These are phyloP conservation scores for Gossypium raimondii DNA, from an alignment of 345 rosid genomes.

Conservation along the genomic window DNA sequence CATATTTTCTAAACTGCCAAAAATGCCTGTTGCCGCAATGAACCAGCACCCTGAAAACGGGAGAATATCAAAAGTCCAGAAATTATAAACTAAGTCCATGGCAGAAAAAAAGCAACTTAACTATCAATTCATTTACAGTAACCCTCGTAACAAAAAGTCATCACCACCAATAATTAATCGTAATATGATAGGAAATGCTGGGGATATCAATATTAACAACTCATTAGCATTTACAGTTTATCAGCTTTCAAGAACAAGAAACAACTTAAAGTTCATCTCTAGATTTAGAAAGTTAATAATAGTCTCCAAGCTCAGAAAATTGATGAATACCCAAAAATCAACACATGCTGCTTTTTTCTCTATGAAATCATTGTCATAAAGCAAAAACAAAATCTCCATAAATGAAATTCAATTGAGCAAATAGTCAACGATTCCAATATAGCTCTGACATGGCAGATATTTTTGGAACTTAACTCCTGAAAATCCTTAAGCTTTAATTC, in stretches of 20 bases:
- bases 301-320: not conserved
- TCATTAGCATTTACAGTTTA: too few species aligned
- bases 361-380: not conserved
- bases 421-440: not conserved
- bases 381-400: not conserved
- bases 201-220: too few species aligned
- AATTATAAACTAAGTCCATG: not conserved
- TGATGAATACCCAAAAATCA: not conserved
- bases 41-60: slow-evolving; percentile 14
- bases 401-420: not conserved
- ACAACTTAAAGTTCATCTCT: not conserved
- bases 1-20: slow-evolving; percentile 31
- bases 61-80: not conserved
- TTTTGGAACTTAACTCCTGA: not conserved
- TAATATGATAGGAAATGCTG: too few species aligned
- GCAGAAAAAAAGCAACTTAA: not conserved
- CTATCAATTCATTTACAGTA: not conserved
- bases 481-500: not conserved
- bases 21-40: not conserved
- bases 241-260: not conserved
- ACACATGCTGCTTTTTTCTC: not conserved
- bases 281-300: not conserved
- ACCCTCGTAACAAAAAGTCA: not conserved
- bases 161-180: not conserved
- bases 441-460: not conserved